A percentile compares a stretch with the other conserved stretches of the same genome.
Evolutionary conservation across 2,329 filamentous ascomycete species (phyloP).

Genomic region (Lasiodiplodia gonubiensis): DNA sequence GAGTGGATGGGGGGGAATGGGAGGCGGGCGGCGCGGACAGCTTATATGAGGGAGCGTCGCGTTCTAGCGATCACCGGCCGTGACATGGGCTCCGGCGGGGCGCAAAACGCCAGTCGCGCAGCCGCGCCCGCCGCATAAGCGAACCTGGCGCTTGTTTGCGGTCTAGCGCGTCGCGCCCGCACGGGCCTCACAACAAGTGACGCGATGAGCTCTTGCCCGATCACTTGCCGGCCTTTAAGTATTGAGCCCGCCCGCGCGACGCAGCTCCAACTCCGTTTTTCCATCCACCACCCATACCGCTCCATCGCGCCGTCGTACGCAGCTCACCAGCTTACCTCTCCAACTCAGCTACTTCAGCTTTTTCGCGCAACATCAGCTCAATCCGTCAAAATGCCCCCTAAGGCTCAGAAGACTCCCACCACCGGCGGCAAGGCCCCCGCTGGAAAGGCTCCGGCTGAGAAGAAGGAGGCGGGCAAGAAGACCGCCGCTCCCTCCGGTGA

Average conservation of each 20-base stretch:
- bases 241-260: slow-evolving; percentile 50
- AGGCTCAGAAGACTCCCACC: slow-evolving; percentile 98
- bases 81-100: slow-evolving; percentile 22
- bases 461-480: slow-evolving; percentile 99
- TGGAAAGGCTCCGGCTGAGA: slow-evolving; percentile 84
- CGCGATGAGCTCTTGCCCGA: slow-evolving; percentile 32
- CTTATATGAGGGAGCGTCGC: slow-evolving; percentile 49
- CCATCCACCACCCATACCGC: slow-evolving; percentile 39
- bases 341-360: slow-evolving; percentile 38
- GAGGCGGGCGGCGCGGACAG: slow-evolving; percentile 37
- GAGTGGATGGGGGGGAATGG: slow-evolving; percentile 41
- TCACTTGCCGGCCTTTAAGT: slow-evolving; percentile 40
- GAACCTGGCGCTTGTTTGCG: slow-evolving; percentile 9
- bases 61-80: slow-evolving; percentile 26
- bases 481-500: slow-evolving; percentile 88
- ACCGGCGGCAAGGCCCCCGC: slow-evolving; percentile 90
- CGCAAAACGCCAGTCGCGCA: slow-evolving; percentile 24
- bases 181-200: slow-evolving; percentile 35
- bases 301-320: slow-evolving; percentile 33
- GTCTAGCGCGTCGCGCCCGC: slow-evolving; percentile 34
- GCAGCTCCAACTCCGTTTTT: slow-evolving; percentile 50
- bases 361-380: slow-evolving; percentile 33
- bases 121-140: slow-evolving; percentile 26
- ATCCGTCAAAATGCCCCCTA: slow-evolving; percentile 82
- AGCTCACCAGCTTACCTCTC: slow-evolving; percentile 32